Evolutionary conservation across 306 rosid genomes (phyloP).

Genomic region (Pterocarpus santalinus): DNA sequence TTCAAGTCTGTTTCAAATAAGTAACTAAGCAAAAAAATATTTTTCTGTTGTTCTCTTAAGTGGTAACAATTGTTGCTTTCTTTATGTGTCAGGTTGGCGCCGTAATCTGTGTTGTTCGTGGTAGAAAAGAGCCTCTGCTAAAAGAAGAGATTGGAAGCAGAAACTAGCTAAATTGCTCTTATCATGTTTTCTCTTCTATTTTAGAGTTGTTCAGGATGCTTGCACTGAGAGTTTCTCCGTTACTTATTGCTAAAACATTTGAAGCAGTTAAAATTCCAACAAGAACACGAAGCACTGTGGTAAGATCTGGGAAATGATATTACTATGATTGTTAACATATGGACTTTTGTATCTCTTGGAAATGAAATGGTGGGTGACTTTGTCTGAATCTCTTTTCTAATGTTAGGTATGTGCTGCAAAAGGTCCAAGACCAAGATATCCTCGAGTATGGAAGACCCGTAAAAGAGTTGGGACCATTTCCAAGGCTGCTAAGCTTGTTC

Average conservation of each 20-base stretch:
- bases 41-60: background rate
- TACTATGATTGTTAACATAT: background rate
- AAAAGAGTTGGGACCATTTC: conserved; percentile 85
- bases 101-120: background rate
- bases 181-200: conserved; percentile 34
- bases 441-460: conserved; percentile 89
- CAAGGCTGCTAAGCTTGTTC: conserved; percentile 82
- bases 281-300: conserved; percentile 63
- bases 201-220: conserved; percentile 62
- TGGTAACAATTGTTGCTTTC: background rate
- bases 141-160: background rate
- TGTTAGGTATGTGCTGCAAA: conserved; percentile 82
- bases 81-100: background rate
- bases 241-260: conserved; percentile 55
- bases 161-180: background rate
- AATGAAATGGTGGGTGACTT: background rate
- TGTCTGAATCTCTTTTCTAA: background rate
- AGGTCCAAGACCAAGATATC: conserved; percentile 94
- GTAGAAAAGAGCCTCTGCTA: background rate
- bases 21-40: no score
- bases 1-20: background rate
- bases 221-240: conserved; percentile 64
- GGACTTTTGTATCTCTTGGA: background rate
- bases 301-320: conserved; percentile 50
- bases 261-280: conserved; percentile 47